A percentile compares a stretch with the other conserved stretches of the same genome.
Evolutionary conservation across 2,329 filamentous ascomycete species (phyloP).

Genomic region (Alternaria longipes): DNA sequence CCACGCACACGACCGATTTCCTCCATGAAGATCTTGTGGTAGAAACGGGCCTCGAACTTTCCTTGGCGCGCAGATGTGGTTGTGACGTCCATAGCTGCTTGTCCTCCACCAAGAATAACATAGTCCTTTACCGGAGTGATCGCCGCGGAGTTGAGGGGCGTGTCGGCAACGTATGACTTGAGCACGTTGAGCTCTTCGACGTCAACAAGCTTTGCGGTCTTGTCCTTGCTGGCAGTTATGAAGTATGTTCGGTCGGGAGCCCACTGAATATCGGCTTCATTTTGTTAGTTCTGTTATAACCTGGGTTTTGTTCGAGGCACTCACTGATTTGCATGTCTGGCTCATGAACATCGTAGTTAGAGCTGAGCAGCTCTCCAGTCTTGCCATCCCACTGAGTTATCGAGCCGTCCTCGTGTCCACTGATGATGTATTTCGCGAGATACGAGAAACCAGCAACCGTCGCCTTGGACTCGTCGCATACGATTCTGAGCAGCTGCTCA

Average conservation of each 20-base stretch:
- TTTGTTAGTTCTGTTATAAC: conserved; percentile 63
- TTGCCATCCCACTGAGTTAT: conserved; percentile 92
- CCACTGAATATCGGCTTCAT: conserved; percentile 91
- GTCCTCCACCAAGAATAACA: conserved; percentile 96
- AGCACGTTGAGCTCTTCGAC: conserved; percentile 87
- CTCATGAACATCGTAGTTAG: conserved; percentile 85
- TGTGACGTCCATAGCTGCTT: conserved; percentile 98
- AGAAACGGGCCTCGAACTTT: conserved; percentile 99
- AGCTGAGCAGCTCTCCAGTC: conserved; percentile 82
- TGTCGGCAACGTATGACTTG: conserved; percentile 92
- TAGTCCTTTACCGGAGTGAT: conserved; percentile 97
- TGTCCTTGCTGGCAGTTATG: conserved; percentile 98
- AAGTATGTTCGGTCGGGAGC: conserved; percentile 94
- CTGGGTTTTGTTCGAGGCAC: not conserved
- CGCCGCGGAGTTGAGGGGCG: conserved; percentile 92
- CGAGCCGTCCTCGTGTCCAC: conserved; percentile 95
- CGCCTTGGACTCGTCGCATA: conserved; percentile 90
- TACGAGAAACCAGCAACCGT: conserved; percentile 98
- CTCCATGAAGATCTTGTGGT: conserved; percentile 99
- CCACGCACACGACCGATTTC: conserved; percentile 97
- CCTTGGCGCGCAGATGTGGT: conserved; percentile 92
- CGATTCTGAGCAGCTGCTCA: conserved; percentile 85
- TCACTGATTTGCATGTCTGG: conserved; percentile 77
- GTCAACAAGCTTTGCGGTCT: conserved; percentile 91
- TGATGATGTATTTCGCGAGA: conserved; percentile 93